These are phyloP conservation scores for Hypoxylon crocopeplum DNA, from an alignment of 495 filamentous ascomycete species.

Conservation along the genomic window DNA sequence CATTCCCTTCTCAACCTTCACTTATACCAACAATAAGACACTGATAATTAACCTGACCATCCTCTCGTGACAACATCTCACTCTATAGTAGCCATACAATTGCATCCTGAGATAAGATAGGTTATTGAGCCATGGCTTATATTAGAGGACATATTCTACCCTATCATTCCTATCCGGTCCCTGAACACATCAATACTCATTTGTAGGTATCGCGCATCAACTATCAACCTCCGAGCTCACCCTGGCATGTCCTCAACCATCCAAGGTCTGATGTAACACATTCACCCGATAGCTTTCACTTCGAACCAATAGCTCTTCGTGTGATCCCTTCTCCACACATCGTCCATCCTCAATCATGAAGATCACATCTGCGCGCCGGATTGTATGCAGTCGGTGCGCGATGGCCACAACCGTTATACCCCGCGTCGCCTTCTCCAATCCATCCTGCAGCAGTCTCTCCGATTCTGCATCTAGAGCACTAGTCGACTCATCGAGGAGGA, in stretches of 20 bases:
- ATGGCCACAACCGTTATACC: slow-evolving; percentile 85
- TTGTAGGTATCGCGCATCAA: not conserved
- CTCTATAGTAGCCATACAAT: too few species aligned
- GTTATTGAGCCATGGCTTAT: too few species aligned
- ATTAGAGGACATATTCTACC: not conserved
- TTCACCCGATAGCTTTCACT: slow-evolving; percentile 66
- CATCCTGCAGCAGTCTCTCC: slow-evolving; percentile 73
- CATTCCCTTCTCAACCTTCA: too few species aligned
- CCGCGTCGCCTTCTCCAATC: slow-evolving; percentile 70
- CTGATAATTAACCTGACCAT: slow-evolving; percentile 8
- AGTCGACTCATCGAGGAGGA: slow-evolving; percentile 87
- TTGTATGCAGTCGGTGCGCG: slow-evolving; percentile 78
- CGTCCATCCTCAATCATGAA: slow-evolving; percentile 74
- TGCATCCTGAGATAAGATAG: too few species aligned
- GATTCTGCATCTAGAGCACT: slow-evolving; percentile 78
- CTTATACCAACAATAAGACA: too few species aligned
- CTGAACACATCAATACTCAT: not conserved
- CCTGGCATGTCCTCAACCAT: slow-evolving; percentile 27
- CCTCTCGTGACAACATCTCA: slow-evolving; percentile 15
- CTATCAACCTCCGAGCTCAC: not conserved
- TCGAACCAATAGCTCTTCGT: slow-evolving; percentile 67
- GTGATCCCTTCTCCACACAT: slow-evolving; percentile 71
- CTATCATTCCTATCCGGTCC: too few species aligned
- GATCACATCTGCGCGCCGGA: slow-evolving; percentile 76
- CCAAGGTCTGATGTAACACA: slow-evolving; percentile 52